Evolutionary conservation across 768 basidiomycete genomes (phyloP).

Genomic region (Xerocomellus intermedius): DNA sequence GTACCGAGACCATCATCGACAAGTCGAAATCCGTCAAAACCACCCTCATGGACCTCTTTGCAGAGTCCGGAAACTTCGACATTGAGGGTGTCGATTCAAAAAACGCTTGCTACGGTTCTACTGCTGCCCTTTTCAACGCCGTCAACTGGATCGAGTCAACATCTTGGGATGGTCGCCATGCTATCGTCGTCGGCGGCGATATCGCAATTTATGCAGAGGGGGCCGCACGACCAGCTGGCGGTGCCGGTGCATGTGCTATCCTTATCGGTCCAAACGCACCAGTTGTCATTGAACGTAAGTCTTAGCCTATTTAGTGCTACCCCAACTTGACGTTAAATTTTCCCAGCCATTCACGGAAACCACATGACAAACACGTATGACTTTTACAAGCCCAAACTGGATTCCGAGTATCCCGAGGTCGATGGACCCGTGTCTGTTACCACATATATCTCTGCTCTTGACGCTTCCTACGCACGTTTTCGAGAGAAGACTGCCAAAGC

Average conservation of each 20-base stretch:
- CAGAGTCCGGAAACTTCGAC: conserved; percentile 88
- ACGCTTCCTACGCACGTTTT: conserved; percentile 84
- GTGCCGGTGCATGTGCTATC: conserved; percentile 93
- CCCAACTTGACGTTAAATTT: conserved; percentile 7
- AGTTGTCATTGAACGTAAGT: conserved; percentile 90
- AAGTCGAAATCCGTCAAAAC: conserved; percentile 99
- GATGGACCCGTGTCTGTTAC: conserved; percentile 96
- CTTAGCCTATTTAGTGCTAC: background rate
- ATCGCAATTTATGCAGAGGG: conserved; percentile 99
- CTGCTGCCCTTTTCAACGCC: conserved; percentile 97
- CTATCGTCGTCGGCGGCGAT: conserved; percentile 94
- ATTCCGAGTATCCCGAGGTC: conserved; percentile 94
- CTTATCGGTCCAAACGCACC: conserved; percentile 97
- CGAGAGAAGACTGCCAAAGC: conserved; percentile 74
- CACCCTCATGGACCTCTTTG: conserved; percentile 97
- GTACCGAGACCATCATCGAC: conserved; percentile 99
- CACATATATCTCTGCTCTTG: conserved; percentile 92
- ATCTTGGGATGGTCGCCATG: conserved; percentile 97
- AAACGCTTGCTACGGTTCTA: conserved; percentile 99
- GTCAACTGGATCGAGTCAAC: conserved; percentile 97
- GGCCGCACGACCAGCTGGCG: conserved; percentile 90
- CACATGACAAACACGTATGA: conserved; percentile 99
- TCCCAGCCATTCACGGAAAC: conserved; percentile 86
- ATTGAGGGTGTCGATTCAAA: conserved; percentile 99
- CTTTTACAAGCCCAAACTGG: conserved; percentile 97